Percentiles rank a stretch among this genome's conserved stretches.
Evolutionary conservation across 1,284 basidiomycete species (phyloP).

Genomic region (Inonotus obliquus): DNA sequence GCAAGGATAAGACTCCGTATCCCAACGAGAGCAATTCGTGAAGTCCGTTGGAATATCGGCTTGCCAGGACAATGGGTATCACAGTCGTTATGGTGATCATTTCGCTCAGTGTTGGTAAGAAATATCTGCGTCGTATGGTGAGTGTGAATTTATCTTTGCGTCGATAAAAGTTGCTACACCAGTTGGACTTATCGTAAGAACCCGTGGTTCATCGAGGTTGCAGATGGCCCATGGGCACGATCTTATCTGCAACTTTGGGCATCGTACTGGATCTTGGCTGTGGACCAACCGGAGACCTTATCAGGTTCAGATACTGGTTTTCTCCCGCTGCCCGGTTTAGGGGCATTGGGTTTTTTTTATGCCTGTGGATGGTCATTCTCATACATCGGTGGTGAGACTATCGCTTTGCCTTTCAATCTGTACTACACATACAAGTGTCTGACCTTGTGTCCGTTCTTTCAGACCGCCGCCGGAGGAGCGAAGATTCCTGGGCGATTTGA

Average conservation of each 20-base stretch:
- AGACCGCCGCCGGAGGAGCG: constrained; percentile 78
- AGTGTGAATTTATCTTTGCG: too few relatives aligned
- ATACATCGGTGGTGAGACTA: constrained; percentile 80
- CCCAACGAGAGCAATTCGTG: too few relatives aligned
- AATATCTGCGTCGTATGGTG: too few relatives aligned
- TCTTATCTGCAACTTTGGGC: constrained; percentile 37
- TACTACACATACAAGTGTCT: not conserved
- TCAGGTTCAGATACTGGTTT: constrained; percentile 66
- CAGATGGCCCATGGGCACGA: too few relatives aligned
- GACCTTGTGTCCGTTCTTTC: constrained; percentile 12
- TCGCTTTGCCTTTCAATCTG: constrained; percentile 59
- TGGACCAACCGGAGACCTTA: constrained; percentile 43
- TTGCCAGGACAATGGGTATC: too few relatives aligned
- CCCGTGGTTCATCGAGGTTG: too few relatives aligned
- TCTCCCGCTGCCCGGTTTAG: constrained; percentile 61
- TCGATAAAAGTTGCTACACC: too few relatives aligned
- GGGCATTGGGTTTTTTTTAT: constrained; percentile 58
- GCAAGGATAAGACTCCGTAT: too few relatives aligned
- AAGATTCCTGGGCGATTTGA: constrained; percentile 63
- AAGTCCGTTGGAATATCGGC: too few relatives aligned
- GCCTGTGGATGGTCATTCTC: constrained; percentile 70
- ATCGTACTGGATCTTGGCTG: constrained; percentile 72
- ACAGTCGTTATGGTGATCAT: too few relatives aligned
- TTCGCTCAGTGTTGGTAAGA: too few relatives aligned
- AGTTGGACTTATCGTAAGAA: too few relatives aligned